These are phyloP conservation scores for Cryphonectria naterciae DNA, from an alignment of 2,329 filamentous ascomycete species.

Conservation along the genomic window DNA sequence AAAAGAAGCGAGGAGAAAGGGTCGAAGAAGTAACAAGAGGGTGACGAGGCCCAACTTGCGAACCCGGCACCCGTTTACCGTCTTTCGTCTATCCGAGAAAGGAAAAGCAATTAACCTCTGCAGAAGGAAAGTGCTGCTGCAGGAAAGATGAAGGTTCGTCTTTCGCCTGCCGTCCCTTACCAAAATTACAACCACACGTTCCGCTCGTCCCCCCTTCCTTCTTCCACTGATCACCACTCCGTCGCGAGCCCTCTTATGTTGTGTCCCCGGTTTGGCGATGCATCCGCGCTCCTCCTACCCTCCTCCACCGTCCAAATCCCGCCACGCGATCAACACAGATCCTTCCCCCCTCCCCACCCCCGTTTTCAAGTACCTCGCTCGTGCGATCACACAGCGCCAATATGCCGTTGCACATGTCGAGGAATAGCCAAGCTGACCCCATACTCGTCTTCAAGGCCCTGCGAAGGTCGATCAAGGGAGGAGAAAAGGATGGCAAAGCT, in stretches of 20 bases:
- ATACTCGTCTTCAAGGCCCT: conserved; percentile 66
- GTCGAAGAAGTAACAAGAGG: not conserved
- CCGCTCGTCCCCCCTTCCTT: not conserved
- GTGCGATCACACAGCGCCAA: conserved; percentile 9
- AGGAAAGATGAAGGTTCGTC: conserved; percentile 16
- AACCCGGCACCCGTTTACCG: not conserved
- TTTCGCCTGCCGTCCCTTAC: not conserved
- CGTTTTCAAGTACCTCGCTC: not conserved
- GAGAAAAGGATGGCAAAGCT: conserved; percentile 71
- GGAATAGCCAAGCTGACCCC: conserved; percentile 42
- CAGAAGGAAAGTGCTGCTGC: conserved; percentile 11
- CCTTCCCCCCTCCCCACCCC: not conserved
- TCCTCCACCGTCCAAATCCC: not conserved
- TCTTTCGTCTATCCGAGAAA: not conserved
- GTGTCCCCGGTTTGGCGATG: not conserved
- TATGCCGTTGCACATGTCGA: conserved; percentile 18
- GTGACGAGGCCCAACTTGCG: conserved; percentile 8
- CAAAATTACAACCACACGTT: not conserved
- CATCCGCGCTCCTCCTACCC: not conserved
- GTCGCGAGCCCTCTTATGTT: not conserved
- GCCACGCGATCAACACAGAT: conserved; percentile 4
- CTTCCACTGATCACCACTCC: not conserved
- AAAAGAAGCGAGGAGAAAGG: not conserved
- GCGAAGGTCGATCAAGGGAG: conserved; percentile 86
- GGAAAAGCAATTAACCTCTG: not conserved